Base-by-base conservation (phyloP, 73 alveolate species). In the Urostyla sp. region DNA sequence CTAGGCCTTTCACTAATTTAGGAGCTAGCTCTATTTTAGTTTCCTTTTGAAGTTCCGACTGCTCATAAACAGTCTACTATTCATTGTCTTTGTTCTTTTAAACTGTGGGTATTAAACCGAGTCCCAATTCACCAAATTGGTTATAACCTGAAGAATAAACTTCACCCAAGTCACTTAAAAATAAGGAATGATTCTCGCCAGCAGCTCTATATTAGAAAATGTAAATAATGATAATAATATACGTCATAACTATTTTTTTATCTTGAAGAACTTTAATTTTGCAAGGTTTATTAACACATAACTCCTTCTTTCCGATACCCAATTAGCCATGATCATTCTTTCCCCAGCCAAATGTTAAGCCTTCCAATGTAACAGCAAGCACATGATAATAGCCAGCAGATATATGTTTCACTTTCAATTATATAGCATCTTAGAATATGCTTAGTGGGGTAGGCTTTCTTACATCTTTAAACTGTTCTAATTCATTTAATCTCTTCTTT, bases 121-220 rank as follows among this genome's bases (percentile, higher is more conserved):
- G 48, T 20, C 98, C 98, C 35, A 93, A 67, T 74, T 90, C 91
- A 0, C 98, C 98, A 91, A 82, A 80, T 83, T 94, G 93, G 13
- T 91, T 87, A 60, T 78, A 79, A 36, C 99, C 99, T 78, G 91
- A 85, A 37, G 91, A 67, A 59, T 80, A 90, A 3, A 90, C 97
- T 27, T 84, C 88, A 5, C 99, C 99, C 0, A 83, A 74, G 32
- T 87, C 90, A 8, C 95, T 80, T 56, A 94, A 81, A 20, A 93
- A 89, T 45, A 92, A 49, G 2, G 95, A 89, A 69, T 92, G 98
- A 28, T 81, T 89, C 56, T 92, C 96, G 15, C 96, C 96, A 75
- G 94, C 84, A 15, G 96, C 91, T 44, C 88, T 89, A 46, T 20
- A 48, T 2, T 20, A 8, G 24, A 8, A 18, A 26, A 31, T 4